Base-by-base conservation (phyloP, 495 filamentous ascomycete genomes). In the Penicillium desertorum region DNA sequence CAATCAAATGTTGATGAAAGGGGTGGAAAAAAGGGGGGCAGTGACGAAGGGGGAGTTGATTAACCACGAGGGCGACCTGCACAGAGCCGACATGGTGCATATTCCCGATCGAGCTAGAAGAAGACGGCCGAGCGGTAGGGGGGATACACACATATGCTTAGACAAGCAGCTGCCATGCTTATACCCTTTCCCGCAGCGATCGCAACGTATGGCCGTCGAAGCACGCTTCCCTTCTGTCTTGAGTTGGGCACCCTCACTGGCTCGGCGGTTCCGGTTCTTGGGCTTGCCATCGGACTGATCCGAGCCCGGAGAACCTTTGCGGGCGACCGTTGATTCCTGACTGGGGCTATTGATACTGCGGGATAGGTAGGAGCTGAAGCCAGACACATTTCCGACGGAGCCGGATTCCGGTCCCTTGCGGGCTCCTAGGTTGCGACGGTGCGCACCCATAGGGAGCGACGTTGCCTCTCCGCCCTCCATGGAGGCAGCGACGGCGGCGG, bases 81-180 rank as follows among this genome's bases (percentile, higher is more conserved):
- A 71, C 72, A 74, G 72, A 75, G 74, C 74, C 72, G 62, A 75
- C 71, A 69, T 77, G 71, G 70, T 63, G 68, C 71, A 77, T 68
- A 60, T 61, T 68, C 70, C 70, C 62, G 63, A 67, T 63, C 67
- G 67, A 72, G 68, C 65, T 63, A 57, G 49, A 57, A 51, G 49
- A 56, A 62, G 65, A 65, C 64, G 74, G 71, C 71, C 73, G 75
- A 74, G 71, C 71, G 71, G 64, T 69, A 71, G 61, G 71, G 66
- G 70, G 69, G 60, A 82, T 85, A 97, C 94, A 86, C 87, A 98
- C 94, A 97, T 91, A 88, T 98, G 94, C 85, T 98, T 98, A 73
- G 90, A 94, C 81, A 98, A 86, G 87, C 94, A 98, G 82, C 95
- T 98, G 86, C 93, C 93, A 85, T 98, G 94, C 87, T 98, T 98